A percentile compares a stretch with the other conserved stretches of the same genome.
Conservation (phyloP, 73 alveolate genomes). For the Tetrahymena thermophila region DNA sequence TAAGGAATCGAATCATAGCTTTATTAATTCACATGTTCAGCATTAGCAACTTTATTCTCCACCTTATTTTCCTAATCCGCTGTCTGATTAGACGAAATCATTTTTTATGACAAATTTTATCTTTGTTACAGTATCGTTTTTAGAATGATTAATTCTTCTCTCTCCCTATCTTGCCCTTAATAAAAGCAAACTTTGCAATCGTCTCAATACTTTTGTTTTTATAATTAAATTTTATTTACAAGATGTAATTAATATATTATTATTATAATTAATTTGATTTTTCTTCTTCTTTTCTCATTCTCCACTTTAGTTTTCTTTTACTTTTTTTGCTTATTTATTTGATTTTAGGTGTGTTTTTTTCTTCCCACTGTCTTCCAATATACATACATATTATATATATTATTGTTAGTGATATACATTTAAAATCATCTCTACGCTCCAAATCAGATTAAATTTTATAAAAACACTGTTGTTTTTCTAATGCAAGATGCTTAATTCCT, state of each 20-base stretch:
- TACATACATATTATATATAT: too few relatives aligned
- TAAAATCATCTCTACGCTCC: neutral
- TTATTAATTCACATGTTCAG: neutral
- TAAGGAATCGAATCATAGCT: neutral
- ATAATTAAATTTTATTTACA: neutral
- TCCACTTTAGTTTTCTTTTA: neutral
- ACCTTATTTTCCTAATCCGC: neutral
- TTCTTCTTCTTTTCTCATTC: neutral
- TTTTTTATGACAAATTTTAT: neutral
- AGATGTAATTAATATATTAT: neutral
- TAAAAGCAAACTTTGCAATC: neutral
- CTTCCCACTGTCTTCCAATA: neutral
- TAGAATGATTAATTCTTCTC: neutral
- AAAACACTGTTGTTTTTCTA: neutral
- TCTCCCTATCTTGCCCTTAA: neutral
- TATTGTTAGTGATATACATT: neutral
- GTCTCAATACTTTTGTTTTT: neutral
- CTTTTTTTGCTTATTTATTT: neutral
- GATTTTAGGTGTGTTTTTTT: neutral
- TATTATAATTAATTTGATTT: neutral
- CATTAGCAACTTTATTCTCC: neutral
- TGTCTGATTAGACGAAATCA: neutral
- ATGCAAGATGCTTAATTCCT: neutral
- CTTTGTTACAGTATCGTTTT: neutral
- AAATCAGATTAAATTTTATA: neutral